Conservation (phyloP, 371 early-diverging fungal species). For the Actinomucor elegans region DNA sequence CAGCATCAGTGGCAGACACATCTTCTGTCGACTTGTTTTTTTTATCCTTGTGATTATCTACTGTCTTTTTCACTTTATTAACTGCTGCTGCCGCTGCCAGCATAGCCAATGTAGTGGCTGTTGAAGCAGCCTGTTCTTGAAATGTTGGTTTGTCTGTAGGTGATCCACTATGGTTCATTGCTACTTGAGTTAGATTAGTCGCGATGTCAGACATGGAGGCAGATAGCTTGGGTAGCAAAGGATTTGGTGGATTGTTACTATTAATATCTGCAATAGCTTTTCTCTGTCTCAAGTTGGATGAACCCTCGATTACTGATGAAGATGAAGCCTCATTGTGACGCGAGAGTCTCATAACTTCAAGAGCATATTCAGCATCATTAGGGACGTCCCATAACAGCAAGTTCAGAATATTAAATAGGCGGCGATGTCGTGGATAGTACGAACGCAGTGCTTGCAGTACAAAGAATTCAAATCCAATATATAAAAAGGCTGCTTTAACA, state of each 20-base stretch:
- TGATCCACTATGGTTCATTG: neutral
- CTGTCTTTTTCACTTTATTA: conserved; percentile 17
- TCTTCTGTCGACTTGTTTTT: neutral
- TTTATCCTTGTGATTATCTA: conserved; percentile 17
- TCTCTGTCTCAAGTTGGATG: neutral
- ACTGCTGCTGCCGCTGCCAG: conserved; percentile 30
- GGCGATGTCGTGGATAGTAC: conserved; percentile 42
- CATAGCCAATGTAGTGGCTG: conserved; percentile 31
- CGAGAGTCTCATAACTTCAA: conserved; percentile 35
- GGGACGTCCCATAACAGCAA: conserved; percentile 48
- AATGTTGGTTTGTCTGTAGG: conserved; percentile 4
- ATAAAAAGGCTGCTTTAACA: conserved; percentile 22
- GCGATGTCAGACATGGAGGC: conserved; percentile 10
- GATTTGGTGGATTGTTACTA: neutral
- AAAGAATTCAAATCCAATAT: conserved; percentile 46
- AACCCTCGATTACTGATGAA: neutral
- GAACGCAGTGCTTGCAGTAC: conserved; percentile 42
- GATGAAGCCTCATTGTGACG: neutral
- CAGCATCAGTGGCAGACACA: neutral
- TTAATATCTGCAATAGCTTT: neutral
- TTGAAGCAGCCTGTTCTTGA: conserved; percentile 17
- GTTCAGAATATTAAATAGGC: conserved; percentile 45
- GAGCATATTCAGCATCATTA: conserved; percentile 47
- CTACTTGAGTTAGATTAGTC: neutral
- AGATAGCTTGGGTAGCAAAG: neutral